Conservation (phyloP, 2,329 filamentous ascomycete genomes). For the Aspergillus flavus region DNA sequence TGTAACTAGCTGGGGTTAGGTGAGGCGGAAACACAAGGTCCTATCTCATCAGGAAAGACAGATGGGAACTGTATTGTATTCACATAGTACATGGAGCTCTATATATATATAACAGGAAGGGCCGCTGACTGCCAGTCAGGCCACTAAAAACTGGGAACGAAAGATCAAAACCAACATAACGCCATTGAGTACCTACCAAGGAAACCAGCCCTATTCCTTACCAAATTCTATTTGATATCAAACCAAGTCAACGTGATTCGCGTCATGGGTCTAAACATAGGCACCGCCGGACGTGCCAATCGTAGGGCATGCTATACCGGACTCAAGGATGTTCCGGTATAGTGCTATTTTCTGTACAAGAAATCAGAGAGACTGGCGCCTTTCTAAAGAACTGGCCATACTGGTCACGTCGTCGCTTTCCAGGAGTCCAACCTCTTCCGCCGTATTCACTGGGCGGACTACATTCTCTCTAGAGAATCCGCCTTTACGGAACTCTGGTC, state of each 20-base stretch:
- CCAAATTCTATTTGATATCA: background rate
- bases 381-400: slow-evolving; percentile 34
- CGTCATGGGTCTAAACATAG: background rate
- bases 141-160: background rate
- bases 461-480: slow-evolving; percentile 33
- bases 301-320: background rate
- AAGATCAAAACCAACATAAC: slow-evolving; percentile 1
- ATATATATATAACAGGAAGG: background rate
- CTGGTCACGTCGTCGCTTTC: slow-evolving; percentile 35
- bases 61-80: background rate
- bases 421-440: slow-evolving; percentile 44
- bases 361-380: slow-evolving; percentile 33
- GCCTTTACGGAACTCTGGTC: slow-evolving; percentile 59
- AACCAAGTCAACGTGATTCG: background rate
- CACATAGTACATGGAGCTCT: background rate
- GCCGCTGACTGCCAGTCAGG: background rate
- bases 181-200: slow-evolving; percentile 5
- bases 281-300: background rate
- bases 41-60: background rate
- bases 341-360: background rate
- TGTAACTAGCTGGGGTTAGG: background rate
- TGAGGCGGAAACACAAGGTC: background rate
- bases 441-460: slow-evolving; percentile 28
- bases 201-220: slow-evolving; percentile 7
- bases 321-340: background rate